Conservation (phyloP, 2,329 filamentous ascomycete species). For the Diaporthe batatas region DNA sequence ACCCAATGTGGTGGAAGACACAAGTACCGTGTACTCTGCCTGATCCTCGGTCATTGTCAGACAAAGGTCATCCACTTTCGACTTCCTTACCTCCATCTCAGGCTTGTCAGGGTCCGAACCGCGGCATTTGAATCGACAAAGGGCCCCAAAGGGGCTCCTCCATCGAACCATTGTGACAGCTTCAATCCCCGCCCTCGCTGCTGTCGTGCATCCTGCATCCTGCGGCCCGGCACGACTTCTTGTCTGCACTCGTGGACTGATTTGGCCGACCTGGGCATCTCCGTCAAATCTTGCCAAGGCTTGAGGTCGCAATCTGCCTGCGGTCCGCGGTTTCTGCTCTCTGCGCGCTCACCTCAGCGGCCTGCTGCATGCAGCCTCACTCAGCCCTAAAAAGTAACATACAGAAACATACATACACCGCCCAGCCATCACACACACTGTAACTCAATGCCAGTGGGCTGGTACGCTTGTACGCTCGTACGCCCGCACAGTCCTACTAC, state of each 20-base stretch:
- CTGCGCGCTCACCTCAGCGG: constrained; percentile 9
- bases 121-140: constrained; percentile 12
- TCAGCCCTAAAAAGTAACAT: not conserved
- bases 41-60: constrained; percentile 32
- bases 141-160: constrained; percentile 6
- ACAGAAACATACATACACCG: not conserved
- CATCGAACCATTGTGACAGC: constrained; percentile 26
- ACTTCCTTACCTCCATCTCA: not conserved
- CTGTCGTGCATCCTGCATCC: constrained; percentile 16
- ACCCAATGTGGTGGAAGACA: not conserved
- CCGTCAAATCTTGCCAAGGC: not conserved
- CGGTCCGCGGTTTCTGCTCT: too few relatives aligned
- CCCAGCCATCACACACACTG: not conserved
- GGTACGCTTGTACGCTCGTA: constrained; percentile 5
- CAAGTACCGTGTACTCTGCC: not conserved
- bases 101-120: constrained; percentile 11
- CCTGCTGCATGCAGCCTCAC: constrained; percentile 4
- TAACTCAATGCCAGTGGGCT: not conserved
- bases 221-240: not conserved
- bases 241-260: not conserved
- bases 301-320: not conserved
- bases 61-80: constrained; percentile 28
- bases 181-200: not conserved
- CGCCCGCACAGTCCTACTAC: not conserved
- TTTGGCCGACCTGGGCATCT: constrained; percentile 2